Evolutionary conservation across 108 stramenopile species (phyloP).

Genomic region (Cyclotella kingstonii): DNA sequence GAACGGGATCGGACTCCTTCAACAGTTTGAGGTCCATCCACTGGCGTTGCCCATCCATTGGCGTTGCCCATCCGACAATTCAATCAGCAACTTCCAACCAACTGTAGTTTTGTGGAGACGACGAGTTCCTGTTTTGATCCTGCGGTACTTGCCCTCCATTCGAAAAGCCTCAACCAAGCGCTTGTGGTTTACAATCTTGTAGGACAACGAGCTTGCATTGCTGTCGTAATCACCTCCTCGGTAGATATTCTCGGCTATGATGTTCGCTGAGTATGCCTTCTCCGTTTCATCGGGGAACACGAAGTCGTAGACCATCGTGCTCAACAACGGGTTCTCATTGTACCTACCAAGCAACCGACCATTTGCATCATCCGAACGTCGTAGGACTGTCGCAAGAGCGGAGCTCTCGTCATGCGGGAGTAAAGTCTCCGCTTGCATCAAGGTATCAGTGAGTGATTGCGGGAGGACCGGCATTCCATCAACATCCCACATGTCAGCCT

Average conservation of each 20-base stretch:
- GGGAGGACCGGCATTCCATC: slow-evolving; percentile 11
- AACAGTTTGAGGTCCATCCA: slow-evolving; percentile 3
- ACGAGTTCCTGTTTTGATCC: neutral
- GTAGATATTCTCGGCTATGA: slow-evolving; percentile 50
- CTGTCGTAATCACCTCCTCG: slow-evolving; percentile 34
- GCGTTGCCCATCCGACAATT: slow-evolving; percentile 15
- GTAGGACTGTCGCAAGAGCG: slow-evolving; percentile 15
- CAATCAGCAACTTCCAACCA: slow-evolving; percentile 13
- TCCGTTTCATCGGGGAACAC: slow-evolving; percentile 16
- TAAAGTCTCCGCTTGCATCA: slow-evolving; percentile 35
- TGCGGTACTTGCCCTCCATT: neutral
- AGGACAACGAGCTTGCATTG: neutral
- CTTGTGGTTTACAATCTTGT: slow-evolving; percentile 12
- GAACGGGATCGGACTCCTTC: slow-evolving; percentile 30
- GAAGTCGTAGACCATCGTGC: slow-evolving; percentile 10
- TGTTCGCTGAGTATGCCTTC: slow-evolving; percentile 41
- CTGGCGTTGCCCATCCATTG: too few relatives aligned
- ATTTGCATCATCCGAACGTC: slow-evolving; percentile 11
- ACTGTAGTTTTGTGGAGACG: slow-evolving; percentile 2
- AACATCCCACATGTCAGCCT: slow-evolving; percentile 26
- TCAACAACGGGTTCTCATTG: slow-evolving; percentile 17
- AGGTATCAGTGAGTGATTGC: slow-evolving; percentile 21
- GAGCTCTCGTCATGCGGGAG: slow-evolving; percentile 18
- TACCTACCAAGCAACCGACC: slow-evolving; percentile 7
- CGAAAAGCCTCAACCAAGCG: neutral